phyloP scores from a whole-genome alignment of 805 yeast genomes.

The Metschnikowia drakensbergensis region DNA sequence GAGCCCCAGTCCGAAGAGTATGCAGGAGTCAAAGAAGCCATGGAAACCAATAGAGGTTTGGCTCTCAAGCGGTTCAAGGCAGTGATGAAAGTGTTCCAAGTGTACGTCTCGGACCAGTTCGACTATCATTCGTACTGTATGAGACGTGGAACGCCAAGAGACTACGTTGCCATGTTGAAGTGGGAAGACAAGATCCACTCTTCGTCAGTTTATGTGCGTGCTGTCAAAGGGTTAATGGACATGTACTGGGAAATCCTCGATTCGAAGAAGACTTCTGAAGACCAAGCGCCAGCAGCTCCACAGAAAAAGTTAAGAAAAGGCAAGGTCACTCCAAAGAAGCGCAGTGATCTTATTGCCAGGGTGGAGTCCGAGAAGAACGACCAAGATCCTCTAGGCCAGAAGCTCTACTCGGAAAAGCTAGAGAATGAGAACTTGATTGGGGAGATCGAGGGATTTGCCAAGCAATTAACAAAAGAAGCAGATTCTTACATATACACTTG shows the following conservation, averaged over 20 bases:
- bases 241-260: constrained; percentile 46
- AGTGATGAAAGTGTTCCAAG: constrained; percentile 62
- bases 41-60: constrained; percentile 55
- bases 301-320: constrained; percentile 57
- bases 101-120: constrained; percentile 76
- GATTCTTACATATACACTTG: constrained; percentile 36
- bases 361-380: constrained; percentile 47
- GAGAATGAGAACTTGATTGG: constrained; percentile 36
- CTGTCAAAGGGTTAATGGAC: constrained; percentile 58
- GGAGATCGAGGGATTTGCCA: constrained; percentile 39
- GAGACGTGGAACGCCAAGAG: constrained; percentile 85
- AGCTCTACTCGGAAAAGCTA: constrained; percentile 28
- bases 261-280: constrained; percentile 21
- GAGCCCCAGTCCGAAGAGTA: constrained; percentile 23
- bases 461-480: constrained; percentile 42
- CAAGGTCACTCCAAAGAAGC: constrained; percentile 48
- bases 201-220: constrained; percentile 70
- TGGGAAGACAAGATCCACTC: constrained; percentile 80
- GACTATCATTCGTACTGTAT: constrained; percentile 93
- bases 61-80: constrained; percentile 76
- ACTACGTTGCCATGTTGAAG: constrained; percentile 66
- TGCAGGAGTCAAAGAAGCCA: constrained; percentile 25
- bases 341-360: constrained; percentile 48
- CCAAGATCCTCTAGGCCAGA: constrained; percentile 57
- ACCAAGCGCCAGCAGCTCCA: constrained; percentile 15